Evolutionary conservation across 768 basidiomycete genomes (phyloP).

Genomic region (Mycena rebaudengoi): DNA sequence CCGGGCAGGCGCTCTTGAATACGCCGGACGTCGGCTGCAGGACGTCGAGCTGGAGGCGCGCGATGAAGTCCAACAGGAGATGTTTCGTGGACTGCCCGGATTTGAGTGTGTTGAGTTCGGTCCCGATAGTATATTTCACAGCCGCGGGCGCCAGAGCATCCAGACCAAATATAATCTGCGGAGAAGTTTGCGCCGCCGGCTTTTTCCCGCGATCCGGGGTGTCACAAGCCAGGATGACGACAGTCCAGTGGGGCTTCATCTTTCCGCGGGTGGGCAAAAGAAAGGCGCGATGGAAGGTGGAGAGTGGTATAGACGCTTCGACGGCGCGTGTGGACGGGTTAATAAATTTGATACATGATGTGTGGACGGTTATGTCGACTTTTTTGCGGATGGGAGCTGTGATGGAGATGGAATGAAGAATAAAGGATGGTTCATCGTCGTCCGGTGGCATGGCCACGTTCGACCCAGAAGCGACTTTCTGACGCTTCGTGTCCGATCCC

Average conservation of each 20-base stretch:
- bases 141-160: conserved; percentile 62
- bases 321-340: conserved; percentile 57
- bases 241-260: conserved; percentile 75
- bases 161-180: conserved; percentile 75
- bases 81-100: conserved; percentile 66
- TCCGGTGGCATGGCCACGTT: conserved; percentile 17
- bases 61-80: conserved; percentile 59
- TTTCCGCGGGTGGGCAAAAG: conserved; percentile 81
- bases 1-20: conserved; percentile 64
- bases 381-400: conserved; percentile 82
- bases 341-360: conserved; percentile 58
- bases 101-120: conserved; percentile 40
- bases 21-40: conserved; percentile 58
- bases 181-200: conserved; percentile 43
- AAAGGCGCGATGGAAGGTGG: conserved; percentile 66
- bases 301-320: conserved; percentile 61
- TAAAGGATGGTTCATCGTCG: conserved; percentile 59
- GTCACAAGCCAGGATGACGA: conserved; percentile 69
- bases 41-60: conserved; percentile 51
- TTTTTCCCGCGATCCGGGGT: conserved; percentile 53
- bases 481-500: conserved; percentile 43
- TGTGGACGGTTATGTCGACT: conserved; percentile 68
- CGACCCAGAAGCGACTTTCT: too few relatives aligned
- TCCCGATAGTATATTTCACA: conserved; percentile 52
- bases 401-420: conserved; percentile 71